These are phyloP conservation scores for Tolypocladium amazonense DNA, from an alignment of 2,329 filamentous ascomycete genomes.

Conservation along the genomic window DNA sequence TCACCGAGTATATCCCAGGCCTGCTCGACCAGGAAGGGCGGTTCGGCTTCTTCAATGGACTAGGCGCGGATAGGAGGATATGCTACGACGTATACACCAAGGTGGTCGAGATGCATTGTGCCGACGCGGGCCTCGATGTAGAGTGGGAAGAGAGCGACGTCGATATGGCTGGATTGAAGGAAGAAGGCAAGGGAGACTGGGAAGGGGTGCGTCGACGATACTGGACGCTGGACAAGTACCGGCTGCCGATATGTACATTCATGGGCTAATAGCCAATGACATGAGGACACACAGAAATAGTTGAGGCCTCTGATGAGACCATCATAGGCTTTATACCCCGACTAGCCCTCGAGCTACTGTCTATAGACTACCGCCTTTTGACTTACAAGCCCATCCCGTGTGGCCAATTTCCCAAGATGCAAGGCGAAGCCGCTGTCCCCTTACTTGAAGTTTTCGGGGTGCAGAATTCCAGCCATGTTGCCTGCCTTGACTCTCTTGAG, in stretches of 20 bases:
- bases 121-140: constrained; percentile 80
- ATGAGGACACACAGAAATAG: background rate
- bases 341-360: constrained; percentile 2
- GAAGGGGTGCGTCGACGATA: constrained; percentile 79
- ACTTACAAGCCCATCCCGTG: constrained; percentile 9
- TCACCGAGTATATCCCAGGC: constrained; percentile 75
- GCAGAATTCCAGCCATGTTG: constrained; percentile 52
- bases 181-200: constrained; percentile 68
- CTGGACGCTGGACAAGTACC: constrained; percentile 76
- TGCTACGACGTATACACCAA: constrained; percentile 95
- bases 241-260: constrained; percentile 64
- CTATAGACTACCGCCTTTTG: constrained; percentile 13
- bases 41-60: constrained; percentile 83
- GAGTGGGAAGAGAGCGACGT: constrained; percentile 75
- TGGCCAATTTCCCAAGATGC: background rate
- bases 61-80: constrained; percentile 83
- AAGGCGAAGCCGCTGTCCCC: background rate
- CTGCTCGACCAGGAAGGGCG: constrained; percentile 62
- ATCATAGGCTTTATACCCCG: background rate
- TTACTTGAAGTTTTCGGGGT: constrained; percentile 49
- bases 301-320: background rate
- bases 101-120: constrained; percentile 82
- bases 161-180: constrained; percentile 52
- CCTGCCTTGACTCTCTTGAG: constrained; percentile 53
- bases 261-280: constrained; percentile 40